Base-by-base conservation (phyloP, 805 yeast species). In the Metschnikowia lochheadii region DNA sequence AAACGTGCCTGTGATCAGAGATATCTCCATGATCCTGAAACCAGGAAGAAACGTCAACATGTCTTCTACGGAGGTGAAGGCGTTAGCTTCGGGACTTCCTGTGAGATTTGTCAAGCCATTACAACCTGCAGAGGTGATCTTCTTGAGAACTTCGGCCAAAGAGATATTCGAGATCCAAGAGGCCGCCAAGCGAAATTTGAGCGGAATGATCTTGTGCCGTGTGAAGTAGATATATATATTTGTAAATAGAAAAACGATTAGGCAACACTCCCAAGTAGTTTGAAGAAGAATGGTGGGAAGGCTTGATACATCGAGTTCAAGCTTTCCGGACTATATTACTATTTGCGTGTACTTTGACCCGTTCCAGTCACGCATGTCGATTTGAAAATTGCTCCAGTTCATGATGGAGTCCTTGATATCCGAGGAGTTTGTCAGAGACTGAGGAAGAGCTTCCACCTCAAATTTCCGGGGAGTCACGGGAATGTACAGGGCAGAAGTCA, bases 111-210 rank as follows among this genome's bases (percentile, higher is more conserved):
- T 92, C 52, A 78, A 80, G 60, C 96, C 97, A 0, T 70, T 89
- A 46, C 88, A 84, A 62, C 95, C 97, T 0, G 96, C 96, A 36
- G 99, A 94, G 67, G 78, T 87, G 52, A 82, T 90, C 53, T 82
- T 94, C 59, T 79, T 94, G 32, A 76, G 77, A 56, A 71, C 80
- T 1, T 52, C 54, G 6, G 73, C 77, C 7, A 54, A 56, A 6
- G 76, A 77, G 18, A 78, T 91, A 37, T 72, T 87, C 53, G 96
- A 89, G 58, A 72, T 91, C 49, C 88, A 85, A 60, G 96, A 92
- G 60, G 98, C 97, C 35, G 86, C 92, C 21, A 79, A 81, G 54
- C 83, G 80, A 63, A 80, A 83, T 49, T 61, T 84, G 40, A 79
- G 77, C 26, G 97, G 96, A 42, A 85, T 88, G 72, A 83, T 89